Evolutionary conservation across 768 basidiomycete species (phyloP).

Genomic region (Rhizopogon salebrosus): DNA sequence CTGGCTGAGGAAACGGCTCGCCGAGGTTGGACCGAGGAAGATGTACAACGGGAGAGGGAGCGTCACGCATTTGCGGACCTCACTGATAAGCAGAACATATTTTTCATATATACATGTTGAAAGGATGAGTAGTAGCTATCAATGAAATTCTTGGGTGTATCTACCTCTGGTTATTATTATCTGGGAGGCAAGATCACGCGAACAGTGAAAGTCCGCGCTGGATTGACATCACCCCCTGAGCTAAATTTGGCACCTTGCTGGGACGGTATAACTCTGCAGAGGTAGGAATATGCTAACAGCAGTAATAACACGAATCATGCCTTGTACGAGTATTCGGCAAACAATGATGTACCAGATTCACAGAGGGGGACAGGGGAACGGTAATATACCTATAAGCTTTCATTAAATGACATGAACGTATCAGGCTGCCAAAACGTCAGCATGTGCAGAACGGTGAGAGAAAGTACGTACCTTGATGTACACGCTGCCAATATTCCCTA

Average conservation of each 20-base stretch:
- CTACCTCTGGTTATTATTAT: not conserved
- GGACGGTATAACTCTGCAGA: too few relatives aligned
- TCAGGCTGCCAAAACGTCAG: not conserved
- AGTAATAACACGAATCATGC: too few relatives aligned
- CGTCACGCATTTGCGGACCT: conserved; percentile 58
- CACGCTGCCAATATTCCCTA: conserved; percentile 31
- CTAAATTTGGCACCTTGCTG: too few relatives aligned
- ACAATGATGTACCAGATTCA: too few relatives aligned
- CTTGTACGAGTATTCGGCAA: too few relatives aligned
- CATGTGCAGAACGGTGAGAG: not conserved
- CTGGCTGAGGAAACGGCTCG: conserved; percentile 41
- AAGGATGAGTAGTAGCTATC: conserved; percentile 6
- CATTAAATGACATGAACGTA: not conserved
- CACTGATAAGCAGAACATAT: conserved; percentile 61
- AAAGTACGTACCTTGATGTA: conserved; percentile 8
- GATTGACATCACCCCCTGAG: too few relatives aligned
- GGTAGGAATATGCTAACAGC: too few relatives aligned
- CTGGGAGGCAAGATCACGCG: too few relatives aligned
- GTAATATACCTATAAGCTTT: too few relatives aligned
- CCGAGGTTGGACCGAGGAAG: conserved; percentile 52
- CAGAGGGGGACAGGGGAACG: too few relatives aligned
- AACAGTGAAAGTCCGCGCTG: too few relatives aligned
- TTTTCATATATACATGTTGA: conserved; percentile 46
- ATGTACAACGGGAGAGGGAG: conserved; percentile 54
- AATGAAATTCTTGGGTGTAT: not conserved